Evolutionary conservation across 2,329 filamentous ascomycete genomes (phyloP).

Genomic region (Epichloe brachyelytri): DNA sequence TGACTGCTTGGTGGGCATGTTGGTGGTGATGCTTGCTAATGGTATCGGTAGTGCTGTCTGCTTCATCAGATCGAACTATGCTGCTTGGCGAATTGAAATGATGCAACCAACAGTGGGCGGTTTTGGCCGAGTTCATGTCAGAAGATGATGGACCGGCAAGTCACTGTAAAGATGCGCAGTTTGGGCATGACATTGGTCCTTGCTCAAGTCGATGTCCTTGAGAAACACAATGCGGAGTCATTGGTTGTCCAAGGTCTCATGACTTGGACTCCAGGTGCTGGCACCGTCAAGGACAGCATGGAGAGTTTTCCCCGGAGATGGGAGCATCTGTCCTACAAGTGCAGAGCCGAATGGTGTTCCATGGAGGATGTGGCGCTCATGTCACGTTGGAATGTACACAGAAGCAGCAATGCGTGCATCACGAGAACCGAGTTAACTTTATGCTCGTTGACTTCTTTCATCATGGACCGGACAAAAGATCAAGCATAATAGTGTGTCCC

Average conservation of each 20-base stretch:
- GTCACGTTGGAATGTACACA: too few relatives aligned
- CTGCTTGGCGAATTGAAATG: conserved; percentile 63
- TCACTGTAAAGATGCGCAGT: neutral
- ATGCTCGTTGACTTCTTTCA: too few relatives aligned
- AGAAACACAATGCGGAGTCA: neutral
- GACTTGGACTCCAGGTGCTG: neutral
- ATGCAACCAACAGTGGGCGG: conserved; percentile 18
- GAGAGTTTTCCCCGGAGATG: neutral
- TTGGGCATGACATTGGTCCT: neutral
- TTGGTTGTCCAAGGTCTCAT: neutral
- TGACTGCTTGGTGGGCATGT: neutral
- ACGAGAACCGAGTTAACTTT: too few relatives aligned
- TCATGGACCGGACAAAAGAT: too few relatives aligned
- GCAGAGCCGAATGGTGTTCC: too few relatives aligned
- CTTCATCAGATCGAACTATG: conserved; percentile 77
- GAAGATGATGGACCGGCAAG: neutral
- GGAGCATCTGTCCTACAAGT: too few relatives aligned
- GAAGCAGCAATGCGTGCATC: too few relatives aligned
- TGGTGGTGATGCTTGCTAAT: conserved; percentile 18
- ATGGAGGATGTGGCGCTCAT: too few relatives aligned
- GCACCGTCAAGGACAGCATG: neutral
- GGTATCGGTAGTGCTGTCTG: conserved; percentile 60
- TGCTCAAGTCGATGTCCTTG: too few relatives aligned
- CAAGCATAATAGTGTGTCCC: too few relatives aligned
- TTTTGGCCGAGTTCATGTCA: neutral